Conservation (phyloP, 441 rosid species). For the Daphne laureola region DNA sequence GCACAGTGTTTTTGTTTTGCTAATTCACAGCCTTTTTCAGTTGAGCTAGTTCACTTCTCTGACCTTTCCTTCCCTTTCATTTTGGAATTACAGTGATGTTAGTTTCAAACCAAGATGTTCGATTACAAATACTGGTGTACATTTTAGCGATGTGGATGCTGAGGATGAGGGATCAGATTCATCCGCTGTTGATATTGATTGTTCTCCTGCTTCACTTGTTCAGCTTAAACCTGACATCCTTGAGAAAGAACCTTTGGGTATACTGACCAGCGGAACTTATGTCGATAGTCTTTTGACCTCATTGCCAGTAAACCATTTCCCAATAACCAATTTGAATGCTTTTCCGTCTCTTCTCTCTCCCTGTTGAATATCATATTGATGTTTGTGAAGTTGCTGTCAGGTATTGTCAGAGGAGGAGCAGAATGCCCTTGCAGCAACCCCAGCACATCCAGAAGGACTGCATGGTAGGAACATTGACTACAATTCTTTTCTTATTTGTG, state of each 20-base stretch:
- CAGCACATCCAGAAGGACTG: constrained; percentile 84
- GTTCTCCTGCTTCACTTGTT: constrained; percentile 45
- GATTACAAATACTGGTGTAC: constrained; percentile 46
- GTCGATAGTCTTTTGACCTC: constrained; percentile 64
- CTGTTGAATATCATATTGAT: neutral
- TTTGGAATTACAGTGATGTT: constrained; percentile 23
- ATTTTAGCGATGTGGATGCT: constrained; percentile 32
- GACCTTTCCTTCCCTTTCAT: neutral
- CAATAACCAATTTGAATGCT: neutral
- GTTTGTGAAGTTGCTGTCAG: constrained; percentile 23
- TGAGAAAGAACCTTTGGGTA: constrained; percentile 48
- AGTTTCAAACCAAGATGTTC: constrained; percentile 49
- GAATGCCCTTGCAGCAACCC: constrained; percentile 79
- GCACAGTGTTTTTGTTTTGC: too few relatives aligned
- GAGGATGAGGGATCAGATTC: constrained; percentile 36
- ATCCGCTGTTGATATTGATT: constrained; percentile 27
- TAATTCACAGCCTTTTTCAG: too few relatives aligned
- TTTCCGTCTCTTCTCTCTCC: too few relatives aligned
- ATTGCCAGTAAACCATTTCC: constrained; percentile 46
- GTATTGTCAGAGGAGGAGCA: constrained; percentile 87
- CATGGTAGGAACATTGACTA: constrained; percentile 39
- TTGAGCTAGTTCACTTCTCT: neutral
- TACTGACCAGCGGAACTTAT: constrained; percentile 47
- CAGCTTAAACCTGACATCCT: constrained; percentile 58
- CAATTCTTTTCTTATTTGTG: neutral